Evolutionary conservation across 768 basidiomycete genomes (phyloP).

Genomic region (Calocybe gangraenosa): DNA sequence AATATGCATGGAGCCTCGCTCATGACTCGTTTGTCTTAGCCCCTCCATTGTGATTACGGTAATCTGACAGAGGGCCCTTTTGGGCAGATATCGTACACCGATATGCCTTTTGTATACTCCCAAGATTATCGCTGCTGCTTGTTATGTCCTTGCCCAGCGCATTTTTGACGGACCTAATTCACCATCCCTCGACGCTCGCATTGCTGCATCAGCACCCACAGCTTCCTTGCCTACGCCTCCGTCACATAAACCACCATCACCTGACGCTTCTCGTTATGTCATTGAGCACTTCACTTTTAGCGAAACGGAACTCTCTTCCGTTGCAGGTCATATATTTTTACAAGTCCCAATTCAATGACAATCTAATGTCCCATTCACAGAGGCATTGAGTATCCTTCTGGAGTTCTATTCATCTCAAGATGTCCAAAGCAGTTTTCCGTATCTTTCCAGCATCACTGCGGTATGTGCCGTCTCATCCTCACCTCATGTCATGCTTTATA

Average conservation of each 20-base stretch:
- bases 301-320: slow-evolving; percentile 49
- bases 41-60: slow-evolving; percentile 3
- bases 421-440: slow-evolving; percentile 36
- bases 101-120: slow-evolving; percentile 69
- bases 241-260: slow-evolving; percentile 68
- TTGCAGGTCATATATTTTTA: slow-evolving; percentile 48
- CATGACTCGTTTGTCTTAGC: slow-evolving; percentile 71
- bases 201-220: slow-evolving; percentile 66
- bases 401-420: slow-evolving; percentile 74
- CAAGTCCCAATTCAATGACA: background rate
- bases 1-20: slow-evolving; percentile 82
- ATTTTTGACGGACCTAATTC: slow-evolving; percentile 71
- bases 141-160: slow-evolving; percentile 73
- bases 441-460: slow-evolving; percentile 44
- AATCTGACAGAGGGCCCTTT: slow-evolving; percentile 9
- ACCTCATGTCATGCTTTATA: slow-evolving; percentile 5
- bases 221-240: slow-evolving; percentile 80
- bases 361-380: slow-evolving; percentile 31
- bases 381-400: slow-evolving; percentile 59
- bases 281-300: slow-evolving; percentile 64
- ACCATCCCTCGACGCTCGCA: slow-evolving; percentile 68
- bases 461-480: slow-evolving; percentile 33
- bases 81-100: slow-evolving; percentile 69
- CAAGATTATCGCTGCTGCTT: slow-evolving; percentile 70
- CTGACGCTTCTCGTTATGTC: slow-evolving; percentile 64